Evolutionary conservation across 768 basidiomycete genomes (phyloP).

Genomic region (Tephrocybe sp.): DNA sequence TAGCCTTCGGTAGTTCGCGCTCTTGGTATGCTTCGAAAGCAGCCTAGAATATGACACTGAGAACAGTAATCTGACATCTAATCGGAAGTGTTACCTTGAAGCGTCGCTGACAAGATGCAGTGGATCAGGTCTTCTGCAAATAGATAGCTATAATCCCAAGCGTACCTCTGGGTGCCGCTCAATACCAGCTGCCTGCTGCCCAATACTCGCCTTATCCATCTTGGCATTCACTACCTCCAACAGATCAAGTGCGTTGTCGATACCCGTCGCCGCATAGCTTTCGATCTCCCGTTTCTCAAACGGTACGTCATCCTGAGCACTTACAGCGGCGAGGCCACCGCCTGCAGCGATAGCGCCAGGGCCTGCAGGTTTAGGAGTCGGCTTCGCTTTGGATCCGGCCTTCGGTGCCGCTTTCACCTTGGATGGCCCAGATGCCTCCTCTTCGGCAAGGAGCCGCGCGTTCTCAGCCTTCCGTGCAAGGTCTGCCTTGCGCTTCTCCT

Average conservation of each 20-base stretch:
- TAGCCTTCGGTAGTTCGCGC: slow-evolving; percentile 75
- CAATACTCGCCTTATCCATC: slow-evolving; percentile 90
- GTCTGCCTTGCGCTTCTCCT: slow-evolving; percentile 78
- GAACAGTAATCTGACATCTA: slow-evolving; percentile 2
- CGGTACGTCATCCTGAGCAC: slow-evolving; percentile 19
- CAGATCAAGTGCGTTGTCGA: slow-evolving; percentile 89
- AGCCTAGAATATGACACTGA: slow-evolving; percentile 40
- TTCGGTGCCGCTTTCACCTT: slow-evolving; percentile 68
- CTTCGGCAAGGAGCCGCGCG: slow-evolving; percentile 82
- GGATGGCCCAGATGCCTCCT: slow-evolving; percentile 61
- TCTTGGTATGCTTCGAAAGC: slow-evolving; percentile 93
- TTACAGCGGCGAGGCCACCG: slow-evolving; percentile 36
- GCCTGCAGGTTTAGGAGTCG: slow-evolving; percentile 65
- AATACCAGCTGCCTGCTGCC: slow-evolving; percentile 80
- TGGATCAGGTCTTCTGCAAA: slow-evolving; percentile 8
- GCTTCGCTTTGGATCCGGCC: slow-evolving; percentile 52
- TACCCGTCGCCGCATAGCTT: slow-evolving; percentile 79
- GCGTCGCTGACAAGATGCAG: slow-evolving; percentile 55
- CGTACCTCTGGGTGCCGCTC: slow-evolving; percentile 90
- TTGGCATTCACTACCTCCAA: slow-evolving; percentile 87
- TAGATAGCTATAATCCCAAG: not conserved
- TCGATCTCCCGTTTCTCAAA: slow-evolving; percentile 43
- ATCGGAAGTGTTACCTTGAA: slow-evolving; percentile 61
- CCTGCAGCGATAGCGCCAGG: slow-evolving; percentile 86
- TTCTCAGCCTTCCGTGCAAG: slow-evolving; percentile 85